A percentile compares a stretch with the other conserved stretches of the same genome.
Conservation (phyloP, 108 stramenopile genomes). For the Pseudonitzschia multistriata region DNA sequence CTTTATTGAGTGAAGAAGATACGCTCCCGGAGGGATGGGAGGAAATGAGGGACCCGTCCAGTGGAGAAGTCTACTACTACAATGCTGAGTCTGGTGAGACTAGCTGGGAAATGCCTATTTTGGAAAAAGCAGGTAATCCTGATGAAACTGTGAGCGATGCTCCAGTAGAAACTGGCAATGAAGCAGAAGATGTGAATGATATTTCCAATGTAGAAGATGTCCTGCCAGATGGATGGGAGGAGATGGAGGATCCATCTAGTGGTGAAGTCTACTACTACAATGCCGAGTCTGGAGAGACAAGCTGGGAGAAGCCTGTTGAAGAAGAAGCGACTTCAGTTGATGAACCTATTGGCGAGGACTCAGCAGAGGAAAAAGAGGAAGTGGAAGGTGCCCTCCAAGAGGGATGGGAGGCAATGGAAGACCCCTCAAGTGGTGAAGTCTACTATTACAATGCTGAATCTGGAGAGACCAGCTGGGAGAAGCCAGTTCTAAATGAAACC, state of each 20-base stretch:
- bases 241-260: slow-evolving; percentile 37
- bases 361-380: not conserved
- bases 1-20: not conserved
- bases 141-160: too few relatives aligned
- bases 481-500: slow-evolving; percentile 9
- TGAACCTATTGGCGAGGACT: not conserved
- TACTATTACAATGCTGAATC: slow-evolving; percentile 29
- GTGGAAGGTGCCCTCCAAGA: too few relatives aligned
- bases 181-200: not conserved
- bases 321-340: not conserved
- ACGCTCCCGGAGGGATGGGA: not conserved
- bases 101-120: slow-evolving; percentile 23
- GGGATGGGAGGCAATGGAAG: slow-evolving; percentile 23
- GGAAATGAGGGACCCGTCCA: slow-evolving; percentile 11
- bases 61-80: slow-evolving; percentile 26
- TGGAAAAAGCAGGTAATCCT: too few relatives aligned
- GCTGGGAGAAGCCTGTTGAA: slow-evolving; percentile 52
- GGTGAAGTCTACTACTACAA: slow-evolving; percentile 67
- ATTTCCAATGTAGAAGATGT: not conserved
- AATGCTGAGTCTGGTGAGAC: slow-evolving; percentile 28
- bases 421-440: slow-evolving; percentile 17
- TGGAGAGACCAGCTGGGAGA: slow-evolving; percentile 32
- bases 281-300: slow-evolving; percentile 44
- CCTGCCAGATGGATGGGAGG: slow-evolving; percentile 56
- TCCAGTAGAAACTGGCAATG: not conserved